Conservation (phyloP, 176 grass and related monocot species). For the Eragrostis curvula region DNA sequence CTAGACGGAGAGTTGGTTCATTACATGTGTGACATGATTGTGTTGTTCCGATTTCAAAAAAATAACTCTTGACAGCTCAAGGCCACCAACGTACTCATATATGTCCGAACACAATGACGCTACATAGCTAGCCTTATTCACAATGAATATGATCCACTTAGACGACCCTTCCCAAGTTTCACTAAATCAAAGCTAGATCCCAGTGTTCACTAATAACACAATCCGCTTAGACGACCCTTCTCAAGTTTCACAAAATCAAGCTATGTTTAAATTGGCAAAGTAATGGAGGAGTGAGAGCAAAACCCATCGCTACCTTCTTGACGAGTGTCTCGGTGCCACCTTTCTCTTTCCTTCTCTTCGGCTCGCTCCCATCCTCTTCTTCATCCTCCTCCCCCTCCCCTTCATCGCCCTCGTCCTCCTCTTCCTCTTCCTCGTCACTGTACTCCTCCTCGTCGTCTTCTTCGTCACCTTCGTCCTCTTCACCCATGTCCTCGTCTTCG, state of each 20-base stretch:
- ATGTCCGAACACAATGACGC: background rate
- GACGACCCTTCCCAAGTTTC: background rate
- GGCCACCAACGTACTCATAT: background rate
- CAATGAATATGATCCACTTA: constrained; percentile 18
- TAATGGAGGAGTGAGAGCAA: constrained; percentile 11
- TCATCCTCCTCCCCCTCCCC: constrained; percentile 36
- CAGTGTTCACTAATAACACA: background rate
- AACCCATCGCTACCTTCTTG: constrained; percentile 68
- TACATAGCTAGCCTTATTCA: background rate
- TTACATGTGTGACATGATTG: background rate
- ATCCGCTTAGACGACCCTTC: too few relatives aligned
- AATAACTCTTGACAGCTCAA: constrained; percentile 26
- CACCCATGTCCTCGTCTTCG: constrained; percentile 42
- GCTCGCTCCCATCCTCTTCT: constrained; percentile 57
- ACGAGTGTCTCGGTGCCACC: constrained; percentile 49
- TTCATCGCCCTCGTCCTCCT: constrained; percentile 21
- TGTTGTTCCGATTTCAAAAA: background rate
- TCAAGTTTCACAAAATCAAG: too few relatives aligned
- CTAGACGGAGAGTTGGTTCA: background rate
- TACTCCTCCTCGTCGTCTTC: constrained; percentile 24
- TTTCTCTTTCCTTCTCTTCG: constrained; percentile 58
- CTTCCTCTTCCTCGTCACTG: constrained; percentile 44
- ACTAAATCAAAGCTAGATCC: constrained; percentile 19
- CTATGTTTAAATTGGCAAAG: background rate
- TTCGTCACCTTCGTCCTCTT: constrained; percentile 38